Evolutionary conservation across 352 stramenopile genomes (phyloP).

Genomic region (Thalassiosira hispida): DNA sequence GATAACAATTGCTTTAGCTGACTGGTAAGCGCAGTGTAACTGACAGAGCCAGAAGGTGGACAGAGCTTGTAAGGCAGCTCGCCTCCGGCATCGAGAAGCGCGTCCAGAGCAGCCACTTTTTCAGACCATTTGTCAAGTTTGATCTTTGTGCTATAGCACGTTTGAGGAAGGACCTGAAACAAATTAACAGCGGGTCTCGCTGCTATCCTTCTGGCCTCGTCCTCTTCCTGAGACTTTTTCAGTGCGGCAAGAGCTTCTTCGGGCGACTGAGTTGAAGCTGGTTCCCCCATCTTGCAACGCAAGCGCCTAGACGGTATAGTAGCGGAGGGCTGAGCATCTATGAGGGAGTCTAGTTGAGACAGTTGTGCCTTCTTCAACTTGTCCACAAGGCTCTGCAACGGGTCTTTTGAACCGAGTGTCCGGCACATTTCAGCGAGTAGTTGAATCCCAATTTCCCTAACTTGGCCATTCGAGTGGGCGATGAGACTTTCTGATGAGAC

Average conservation of each 20-base stretch:
- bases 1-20: conserved; percentile 77
- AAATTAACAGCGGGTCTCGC: conserved; percentile 77
- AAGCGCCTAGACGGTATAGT: conserved; percentile 50
- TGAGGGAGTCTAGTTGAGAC: conserved; percentile 72
- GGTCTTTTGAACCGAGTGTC: conserved; percentile 73
- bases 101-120: conserved; percentile 80
- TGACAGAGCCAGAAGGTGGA: conserved; percentile 58
- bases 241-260: conserved; percentile 72
- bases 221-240: conserved; percentile 64
- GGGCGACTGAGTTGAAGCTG: conserved; percentile 28
- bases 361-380: conserved; percentile 79
- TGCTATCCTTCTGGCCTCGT: conserved; percentile 65
- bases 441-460: conserved; percentile 78
- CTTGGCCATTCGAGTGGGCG: conserved; percentile 77
- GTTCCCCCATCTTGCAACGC: conserved; percentile 45
- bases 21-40: conserved; percentile 78
- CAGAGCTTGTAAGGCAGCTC: conserved; percentile 83
- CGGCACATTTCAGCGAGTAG: conserved; percentile 83
- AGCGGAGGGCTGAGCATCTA: conserved; percentile 62
- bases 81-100: conserved; percentile 74
- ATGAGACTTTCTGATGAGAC: conserved; percentile 68
- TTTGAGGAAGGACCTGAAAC: conserved; percentile 65
- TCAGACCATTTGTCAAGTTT: conserved; percentile 83
- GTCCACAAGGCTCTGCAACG: conserved; percentile 70
- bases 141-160: conserved; percentile 78